phyloP scores from a whole-genome alignment of 768 basidiomycete genomes.

The Suillus alpinus region DNA sequence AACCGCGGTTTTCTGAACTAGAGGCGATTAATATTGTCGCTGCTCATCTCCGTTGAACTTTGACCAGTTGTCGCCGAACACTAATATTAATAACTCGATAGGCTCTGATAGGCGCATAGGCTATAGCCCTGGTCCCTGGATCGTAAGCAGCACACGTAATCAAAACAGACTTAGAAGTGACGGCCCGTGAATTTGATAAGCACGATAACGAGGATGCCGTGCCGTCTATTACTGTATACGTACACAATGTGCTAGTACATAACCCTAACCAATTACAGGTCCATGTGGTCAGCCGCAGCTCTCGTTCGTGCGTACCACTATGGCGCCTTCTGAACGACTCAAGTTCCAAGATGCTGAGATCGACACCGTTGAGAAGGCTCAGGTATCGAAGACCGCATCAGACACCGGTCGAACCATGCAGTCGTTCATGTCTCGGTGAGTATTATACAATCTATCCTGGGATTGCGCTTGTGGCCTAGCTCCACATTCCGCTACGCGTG shows the following conservation, averaged over 20 bases:
- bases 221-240: no score
- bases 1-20: no score
- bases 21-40: no score
- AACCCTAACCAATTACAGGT: not conserved
- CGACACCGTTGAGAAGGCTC: not conserved
- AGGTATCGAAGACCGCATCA: not conserved
- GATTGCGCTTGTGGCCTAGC: not conserved
- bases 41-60: no score
- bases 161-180: not conserved
- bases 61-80: no score
- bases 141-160: no score
- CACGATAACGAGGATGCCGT: not conserved
- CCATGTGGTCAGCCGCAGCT: not conserved
- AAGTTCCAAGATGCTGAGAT: not conserved
- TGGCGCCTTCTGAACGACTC: not conserved
- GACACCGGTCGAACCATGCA: not conserved
- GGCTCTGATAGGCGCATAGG: no score
- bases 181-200: not conserved
- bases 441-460: not conserved
- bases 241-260: not conserved
- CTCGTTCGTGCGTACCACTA: not conserved
- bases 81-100: no score
- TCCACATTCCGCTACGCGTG: not conserved
- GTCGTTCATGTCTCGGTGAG: not conserved
- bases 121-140: no score